Conservation (phyloP, 2,329 filamentous ascomycete species). For the Rasamsonia emersonii region DNA sequence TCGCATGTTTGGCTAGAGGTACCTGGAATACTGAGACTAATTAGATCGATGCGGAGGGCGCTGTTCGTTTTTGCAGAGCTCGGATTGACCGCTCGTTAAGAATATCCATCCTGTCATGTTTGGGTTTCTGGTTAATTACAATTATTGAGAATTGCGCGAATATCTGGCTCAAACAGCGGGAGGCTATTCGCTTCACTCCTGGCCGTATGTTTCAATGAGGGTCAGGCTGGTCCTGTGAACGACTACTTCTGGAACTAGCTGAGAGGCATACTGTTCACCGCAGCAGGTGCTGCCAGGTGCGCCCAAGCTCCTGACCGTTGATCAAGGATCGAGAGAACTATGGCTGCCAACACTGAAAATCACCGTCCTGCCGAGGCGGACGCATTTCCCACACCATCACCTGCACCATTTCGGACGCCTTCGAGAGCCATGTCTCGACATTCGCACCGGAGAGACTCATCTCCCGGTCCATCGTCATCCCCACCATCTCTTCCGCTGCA, state of each 20-base stretch:
- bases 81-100: too few species aligned
- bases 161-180: too few species aligned
- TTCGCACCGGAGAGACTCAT: slow-evolving; percentile 54
- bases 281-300: too few species aligned
- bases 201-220: background rate
- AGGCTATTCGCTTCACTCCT: too few species aligned
- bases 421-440: slow-evolving; percentile 49
- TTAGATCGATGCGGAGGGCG: background rate
- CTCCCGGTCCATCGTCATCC: slow-evolving; percentile 56
- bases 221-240: background rate
- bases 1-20: background rate
- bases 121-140: too few species aligned
- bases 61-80: too few species aligned
- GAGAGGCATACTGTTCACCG: background rate
- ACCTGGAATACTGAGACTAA: background rate
- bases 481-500: slow-evolving; percentile 47
- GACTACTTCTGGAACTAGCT: background rate
- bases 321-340: slow-evolving; percentile 7
- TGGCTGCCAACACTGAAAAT: slow-evolving; percentile 40
- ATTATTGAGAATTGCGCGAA: too few species aligned
- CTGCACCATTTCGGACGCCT: slow-evolving; percentile 64
- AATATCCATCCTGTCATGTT: too few species aligned
- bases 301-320: background rate
- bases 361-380: slow-evolving; percentile 46
- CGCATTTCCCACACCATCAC: slow-evolving; percentile 60